Evolutionary conservation across 164 flowering plant genomes (phyloP), one percentile per base, ranked within the genome.

Genomic region (Stephania cephalantha): DNA sequence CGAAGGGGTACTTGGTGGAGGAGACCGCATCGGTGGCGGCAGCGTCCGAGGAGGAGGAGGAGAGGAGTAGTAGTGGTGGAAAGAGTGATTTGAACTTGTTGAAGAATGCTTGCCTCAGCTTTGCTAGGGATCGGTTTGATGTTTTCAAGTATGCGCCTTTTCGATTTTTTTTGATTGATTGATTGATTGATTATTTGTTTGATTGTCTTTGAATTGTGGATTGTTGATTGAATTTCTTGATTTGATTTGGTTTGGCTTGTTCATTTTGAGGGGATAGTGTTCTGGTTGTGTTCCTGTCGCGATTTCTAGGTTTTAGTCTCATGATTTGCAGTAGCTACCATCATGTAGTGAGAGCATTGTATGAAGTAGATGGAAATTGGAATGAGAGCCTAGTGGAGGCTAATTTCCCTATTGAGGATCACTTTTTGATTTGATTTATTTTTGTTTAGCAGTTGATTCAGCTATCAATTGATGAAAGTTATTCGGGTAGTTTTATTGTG

Each of bases 101-200:
- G 77, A 90, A 84, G 82, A 83, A 84, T 42, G 87, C 90, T 71
- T 90, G 90, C 70, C 82, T 92, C 73, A 85, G 79, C 83, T 92
- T 89, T 74, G 92, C 89, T 6, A 89, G 97, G 13, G 91, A 90
- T 69, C 92, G 94, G 45, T 90, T 79, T 72, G 94, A 91, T 71
- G 52, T 92, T 81, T 81, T 89, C 85, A 87, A 83, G 97, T 92
- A 81, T 20, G 20, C 48, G 74, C 15, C 17, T 48, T 75, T 44
- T 9, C 63, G 69, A 7, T 65, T 20, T 22, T 31, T 63, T 69
- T 31, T 30, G 30, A 2, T 6, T 67, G 66, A 6, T 44, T 69
- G 42, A 35, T 46, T 25, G 25, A 25, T 25, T 0, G 25, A 25
- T 25, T 25, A 0, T 25, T 25, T 25, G 25, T 25, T 25, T 25